These are phyloP conservation scores for Pezicula rhizophila DNA, from an alignment of 2,329 filamentous ascomycete genomes.

Conservation along the genomic window DNA sequence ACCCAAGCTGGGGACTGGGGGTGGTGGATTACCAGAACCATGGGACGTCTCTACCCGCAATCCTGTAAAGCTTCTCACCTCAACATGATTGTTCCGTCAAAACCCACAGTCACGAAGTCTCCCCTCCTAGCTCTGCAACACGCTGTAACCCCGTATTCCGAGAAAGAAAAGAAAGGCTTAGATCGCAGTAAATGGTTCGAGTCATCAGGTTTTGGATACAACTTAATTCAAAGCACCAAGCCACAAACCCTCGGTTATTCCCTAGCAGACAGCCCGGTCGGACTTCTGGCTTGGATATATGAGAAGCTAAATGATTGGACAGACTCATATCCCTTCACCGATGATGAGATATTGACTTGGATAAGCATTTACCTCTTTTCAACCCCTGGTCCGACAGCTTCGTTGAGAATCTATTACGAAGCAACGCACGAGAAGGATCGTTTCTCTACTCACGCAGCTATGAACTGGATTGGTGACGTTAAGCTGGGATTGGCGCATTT, in stretches of 20 bases:
- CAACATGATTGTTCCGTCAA: slow-evolving; percentile 8
- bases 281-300: slow-evolving; percentile 70
- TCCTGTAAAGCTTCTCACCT: slow-evolving; percentile 45
- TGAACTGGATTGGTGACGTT: slow-evolving; percentile 24
- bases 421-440: slow-evolving; percentile 32
- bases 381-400: slow-evolving; percentile 61
- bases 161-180: slow-evolving; percentile 11
- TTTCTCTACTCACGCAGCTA: slow-evolving; percentile 1
- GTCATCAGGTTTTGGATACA: slow-evolving; percentile 15
- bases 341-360: slow-evolving; percentile 74
- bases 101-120: not conserved
- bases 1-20: slow-evolving; percentile 69
- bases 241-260: slow-evolving; percentile 68
- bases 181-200: slow-evolving; percentile 13
- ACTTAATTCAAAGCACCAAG: slow-evolving; percentile 48
- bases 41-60: slow-evolving; percentile 52
- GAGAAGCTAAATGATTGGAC: slow-evolving; percentile 77
- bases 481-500: slow-evolving; percentile 51
- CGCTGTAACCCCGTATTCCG: slow-evolving; percentile 1
- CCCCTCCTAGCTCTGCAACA: slow-evolving; percentile 5
- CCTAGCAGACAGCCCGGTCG: slow-evolving; percentile 64
- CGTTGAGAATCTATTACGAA: slow-evolving; percentile 68
- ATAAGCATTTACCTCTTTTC: slow-evolving; percentile 69
- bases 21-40: slow-evolving; percentile 55
- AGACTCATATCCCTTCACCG: slow-evolving; percentile 65